Evolutionary conservation across 306 rosid genomes (phyloP), one percentile per base, ranked within the genome.

Genomic region (Vachellia pachyceras): DNA sequence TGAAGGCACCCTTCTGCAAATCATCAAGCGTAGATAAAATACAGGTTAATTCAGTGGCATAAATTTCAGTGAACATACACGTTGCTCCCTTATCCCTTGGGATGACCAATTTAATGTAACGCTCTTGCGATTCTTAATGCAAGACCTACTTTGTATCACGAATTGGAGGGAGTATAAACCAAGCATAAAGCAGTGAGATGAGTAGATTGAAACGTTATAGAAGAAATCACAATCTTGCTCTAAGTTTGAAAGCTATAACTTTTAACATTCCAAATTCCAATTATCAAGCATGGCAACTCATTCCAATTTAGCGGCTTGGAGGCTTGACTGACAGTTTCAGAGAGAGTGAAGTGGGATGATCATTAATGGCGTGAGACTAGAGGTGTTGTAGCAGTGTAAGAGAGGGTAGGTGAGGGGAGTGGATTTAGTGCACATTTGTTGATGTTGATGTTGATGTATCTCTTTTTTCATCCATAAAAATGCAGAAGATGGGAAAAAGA

Each of bases 1-100:
- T 95, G 87, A 95, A 95, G 75, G 99, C 99, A 72, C 99, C 99
- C 84, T 92, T 95, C 99, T 95, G 90, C 81, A 79, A 52, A 68
- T 87, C 74, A 82, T 75, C 78, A 82, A 68, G 54, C 40, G 50
- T 78, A 66, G 78, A 75, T 60, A 41, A 61, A 61, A 84, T 29
- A 47, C 63, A 37, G 35, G 58, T 73, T 37, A 65, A 73, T 65
- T 79, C 20, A 70, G n/a, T 13, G 39, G 82, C 73, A 60, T 41
- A 69, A 80, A 55, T 69, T 50, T 50, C 37, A 18, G 72, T 41
- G 17, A 79, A 76, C 60, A 64, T 64, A 72, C 7, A 42, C 11
- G 20, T 23, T 42, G 35, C 18, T 69, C 55, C 20, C 54, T 5
- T 20, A 11, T 22, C 55, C 74, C 72, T 11, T 5, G 17, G 74